These are phyloP conservation scores for Phascolomyces articulosus DNA, from an alignment of 371 early-diverging fungal genomes.

Conservation along the genomic window DNA sequence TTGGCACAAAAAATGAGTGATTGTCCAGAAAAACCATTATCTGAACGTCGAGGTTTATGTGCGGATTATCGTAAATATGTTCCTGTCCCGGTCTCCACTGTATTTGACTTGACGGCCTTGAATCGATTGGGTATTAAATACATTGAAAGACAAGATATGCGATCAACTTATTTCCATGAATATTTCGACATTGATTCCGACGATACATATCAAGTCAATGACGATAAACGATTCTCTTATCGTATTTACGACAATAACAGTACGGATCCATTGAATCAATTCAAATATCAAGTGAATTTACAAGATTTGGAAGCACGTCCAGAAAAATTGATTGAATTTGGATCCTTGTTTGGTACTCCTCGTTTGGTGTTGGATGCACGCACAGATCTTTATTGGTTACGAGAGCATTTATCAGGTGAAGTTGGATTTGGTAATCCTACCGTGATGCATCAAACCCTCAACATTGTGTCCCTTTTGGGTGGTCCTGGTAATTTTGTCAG, in stretches of 20 bases:
- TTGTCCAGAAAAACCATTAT: conserved; percentile 10
- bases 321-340: conserved; percentile 52
- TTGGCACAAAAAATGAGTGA: conserved; percentile 15
- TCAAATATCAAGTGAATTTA: conserved; percentile 30
- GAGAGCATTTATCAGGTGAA: conserved; percentile 28
- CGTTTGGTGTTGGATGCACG: conserved; percentile 25
- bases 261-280: conserved; percentile 23
- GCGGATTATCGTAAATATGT: conserved; percentile 27
- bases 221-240: conserved; percentile 43
- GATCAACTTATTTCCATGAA: conserved; percentile 24
- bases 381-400: conserved; percentile 21
- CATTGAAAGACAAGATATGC: conserved; percentile 35
- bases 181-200: conserved; percentile 11
- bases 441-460: conserved; percentile 29
- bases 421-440: conserved; percentile 38
- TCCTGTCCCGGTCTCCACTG: conserved; percentile 20
- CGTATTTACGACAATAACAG: conserved; percentile 44
- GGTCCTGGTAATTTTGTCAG: conserved; percentile 45
- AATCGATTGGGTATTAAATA: conserved; percentile 28
- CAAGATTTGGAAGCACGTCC: conserved; percentile 31
- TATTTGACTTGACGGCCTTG: conserved; percentile 31
- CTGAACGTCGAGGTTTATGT: conserved; percentile 18
- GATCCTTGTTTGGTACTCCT: conserved; percentile 44
- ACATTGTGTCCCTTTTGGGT: conserved; percentile 34
- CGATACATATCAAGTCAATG: conserved; percentile 31